phyloP scores from a whole-genome alignment of 2,329 filamentous ascomycete species.

The Hypoxylon sp. region DNA sequence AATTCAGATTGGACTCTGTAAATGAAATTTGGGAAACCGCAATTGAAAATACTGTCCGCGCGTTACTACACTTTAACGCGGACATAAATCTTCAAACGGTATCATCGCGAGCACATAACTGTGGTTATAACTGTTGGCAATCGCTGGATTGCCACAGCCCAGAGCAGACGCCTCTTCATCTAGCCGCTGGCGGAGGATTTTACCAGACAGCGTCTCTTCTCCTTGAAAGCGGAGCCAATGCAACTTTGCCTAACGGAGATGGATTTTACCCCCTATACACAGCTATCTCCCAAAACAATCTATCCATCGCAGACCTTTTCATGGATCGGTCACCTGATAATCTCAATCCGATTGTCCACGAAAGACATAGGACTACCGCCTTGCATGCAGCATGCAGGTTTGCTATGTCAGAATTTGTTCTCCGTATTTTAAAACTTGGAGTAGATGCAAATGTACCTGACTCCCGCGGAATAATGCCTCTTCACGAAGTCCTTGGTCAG shows the following conservation, averaged over 20 bases:
- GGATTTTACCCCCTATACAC: constrained; percentile 1
- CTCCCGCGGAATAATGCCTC: background rate
- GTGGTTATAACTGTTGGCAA: constrained; percentile 3
- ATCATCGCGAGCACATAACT: background rate
- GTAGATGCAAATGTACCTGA: background rate
- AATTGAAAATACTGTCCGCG: background rate
- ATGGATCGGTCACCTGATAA: background rate
- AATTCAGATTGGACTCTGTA: too few relatives aligned
- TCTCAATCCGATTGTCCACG: constrained; percentile 1
- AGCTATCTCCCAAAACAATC: background rate
- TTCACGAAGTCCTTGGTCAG: constrained; percentile 2
- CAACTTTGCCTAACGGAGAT: background rate
- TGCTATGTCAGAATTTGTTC: background rate
- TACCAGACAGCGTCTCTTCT: background rate
- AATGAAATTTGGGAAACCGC: background rate
- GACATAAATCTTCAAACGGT: background rate
- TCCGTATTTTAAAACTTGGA: background rate
- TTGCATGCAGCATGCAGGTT: constrained; percentile 9
- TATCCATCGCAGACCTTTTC: background rate
- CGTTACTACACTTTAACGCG: background rate
- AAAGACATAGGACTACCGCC: background rate
- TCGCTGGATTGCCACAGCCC: constrained; percentile 4
- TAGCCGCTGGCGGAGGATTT: background rate
- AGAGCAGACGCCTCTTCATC: constrained; percentile 1
- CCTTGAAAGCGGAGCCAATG: background rate